Base-by-base conservation (phyloP, 345 rosid genomes). In the Jatropha curcas region DNA sequence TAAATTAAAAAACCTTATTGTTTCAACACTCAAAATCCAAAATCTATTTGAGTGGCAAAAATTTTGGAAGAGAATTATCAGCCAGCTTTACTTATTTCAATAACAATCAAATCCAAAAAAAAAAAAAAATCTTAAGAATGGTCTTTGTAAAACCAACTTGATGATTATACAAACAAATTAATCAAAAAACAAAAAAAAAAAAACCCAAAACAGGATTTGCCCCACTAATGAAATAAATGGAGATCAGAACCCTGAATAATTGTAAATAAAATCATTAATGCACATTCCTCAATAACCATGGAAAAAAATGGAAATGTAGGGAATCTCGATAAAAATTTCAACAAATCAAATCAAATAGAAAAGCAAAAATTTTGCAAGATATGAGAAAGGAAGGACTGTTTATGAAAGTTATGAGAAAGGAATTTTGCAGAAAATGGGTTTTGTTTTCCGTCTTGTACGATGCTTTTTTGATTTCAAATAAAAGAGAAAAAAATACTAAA, bases 1-100 rank as follows among this genome's bases (percentile, higher is more conserved):
- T 22, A 55, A 69, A 19, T 52, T 55, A 34, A 35, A 24, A 8
- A 41, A 37, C 16, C 28, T 67, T 20, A 19, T 28, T 19, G 10
- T 48, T 13, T 27, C 65, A 70, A 70, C 63, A 39, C 65, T 27
- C 55, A 57, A 28, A 70, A 57, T 58, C 65, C 65, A 56, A 70
- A 70, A 55, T 16, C 1, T 16, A 3, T 56, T 43, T 70, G 73
- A 33, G 58, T 46, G 67, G 41, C 46, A 60, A 69, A 46, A 30
- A 43, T 4, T 31, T 27, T 30, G 22, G 16, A 31, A 45, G 22
- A 24, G 37, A 20, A 70, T 14, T 27, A 35, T 66, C 37, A 27
- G 6, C 3, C 37, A 2, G 16, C 7, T 58, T 48, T 17, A 48
- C 16, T 48, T 17, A 19, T 48, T 17, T 48, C 53, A 48, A 48